Evolutionary conservation across 2,329 filamentous ascomycete species (phyloP).

Genomic region (Pyrenophora graminea): DNA sequence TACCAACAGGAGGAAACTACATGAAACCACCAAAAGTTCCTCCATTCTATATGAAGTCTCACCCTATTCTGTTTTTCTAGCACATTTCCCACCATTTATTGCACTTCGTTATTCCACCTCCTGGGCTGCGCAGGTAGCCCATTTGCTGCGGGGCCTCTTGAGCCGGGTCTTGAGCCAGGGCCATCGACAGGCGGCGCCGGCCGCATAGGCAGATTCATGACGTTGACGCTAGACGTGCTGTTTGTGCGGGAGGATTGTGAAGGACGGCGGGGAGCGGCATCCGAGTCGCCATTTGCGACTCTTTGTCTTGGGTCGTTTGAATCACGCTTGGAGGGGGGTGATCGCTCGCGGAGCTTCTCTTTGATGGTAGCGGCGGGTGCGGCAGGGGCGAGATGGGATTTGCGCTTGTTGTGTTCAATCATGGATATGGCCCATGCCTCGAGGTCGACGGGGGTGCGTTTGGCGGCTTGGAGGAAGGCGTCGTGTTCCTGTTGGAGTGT

Average conservation of each 20-base stretch:
- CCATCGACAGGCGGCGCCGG: slow-evolving; percentile 46
- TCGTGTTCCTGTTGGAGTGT: slow-evolving; percentile 73
- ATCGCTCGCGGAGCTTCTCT: slow-evolving; percentile 45
- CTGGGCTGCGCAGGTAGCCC: slow-evolving; percentile 21
- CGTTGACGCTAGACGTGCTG: slow-evolving; percentile 45
- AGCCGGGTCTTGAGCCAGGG: slow-evolving; percentile 30
- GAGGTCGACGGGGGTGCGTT: slow-evolving; percentile 92
- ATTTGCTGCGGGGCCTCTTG: slow-evolving; percentile 23
- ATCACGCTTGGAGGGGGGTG: slow-evolving; percentile 32
- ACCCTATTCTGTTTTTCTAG: background rate
- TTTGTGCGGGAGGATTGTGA: slow-evolving; percentile 50
- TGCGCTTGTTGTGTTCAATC: slow-evolving; percentile 94
- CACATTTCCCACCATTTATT: slow-evolving; percentile 14
- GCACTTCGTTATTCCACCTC: slow-evolving; percentile 42
- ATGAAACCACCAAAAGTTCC: background rate
- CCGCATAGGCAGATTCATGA: slow-evolving; percentile 53
- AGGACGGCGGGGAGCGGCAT: slow-evolving; percentile 43
- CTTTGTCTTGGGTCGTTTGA: slow-evolving; percentile 30
- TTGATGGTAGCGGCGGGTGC: slow-evolving; percentile 66
- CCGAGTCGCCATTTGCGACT: slow-evolving; percentile 31
- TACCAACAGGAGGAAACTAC: too few relatives aligned
- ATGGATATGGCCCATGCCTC: slow-evolving; percentile 91
- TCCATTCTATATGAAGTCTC: background rate
- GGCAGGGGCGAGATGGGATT: slow-evolving; percentile 84
- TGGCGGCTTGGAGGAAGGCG: slow-evolving; percentile 92